Conservation (phyloP, 106 monocot species). For the Dioscorea zingiberensis region DNA sequence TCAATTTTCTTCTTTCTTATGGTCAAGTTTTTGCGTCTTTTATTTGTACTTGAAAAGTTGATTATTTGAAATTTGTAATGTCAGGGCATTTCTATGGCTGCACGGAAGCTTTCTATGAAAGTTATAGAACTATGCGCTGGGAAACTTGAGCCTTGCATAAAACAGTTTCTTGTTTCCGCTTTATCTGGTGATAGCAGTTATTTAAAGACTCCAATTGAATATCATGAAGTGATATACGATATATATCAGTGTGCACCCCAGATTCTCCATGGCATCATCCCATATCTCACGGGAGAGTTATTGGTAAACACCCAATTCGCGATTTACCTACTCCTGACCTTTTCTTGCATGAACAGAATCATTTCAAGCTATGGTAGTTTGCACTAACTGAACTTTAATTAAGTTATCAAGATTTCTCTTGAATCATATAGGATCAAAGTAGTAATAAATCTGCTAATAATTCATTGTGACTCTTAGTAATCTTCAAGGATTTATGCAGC, state of each 20-base stretch:
- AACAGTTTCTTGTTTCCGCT: conserved; percentile 81
- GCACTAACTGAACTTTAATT: too few relatives aligned
- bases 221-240: conserved; percentile 91
- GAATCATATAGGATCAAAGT: too few relatives aligned
- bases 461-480: too few relatives aligned
- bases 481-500: too few relatives aligned
- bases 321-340: neutral
- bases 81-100: conserved; percentile 69
- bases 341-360: neutral
- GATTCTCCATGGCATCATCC: conserved; percentile 68
- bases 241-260: conserved; percentile 86
- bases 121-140: conserved; percentile 71
- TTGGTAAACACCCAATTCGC: conserved; percentile 46
- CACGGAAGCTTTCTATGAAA: conserved; percentile 77
- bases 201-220: conserved; percentile 44
- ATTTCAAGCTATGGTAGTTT: too few relatives aligned
- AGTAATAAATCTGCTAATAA: too few relatives aligned
- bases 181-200: conserved; percentile 61
- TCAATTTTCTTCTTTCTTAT: neutral
- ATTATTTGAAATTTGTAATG: conserved; percentile 20
- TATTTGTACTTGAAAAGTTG: neutral
- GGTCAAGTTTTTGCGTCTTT: neutral
- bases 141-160: conserved; percentile 80
- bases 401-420: too few relatives aligned
- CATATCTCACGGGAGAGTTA: conserved; percentile 85